phyloP scores from a whole-genome alignment of 179 eudicot genomes.

The Beta macrorhiza region DNA sequence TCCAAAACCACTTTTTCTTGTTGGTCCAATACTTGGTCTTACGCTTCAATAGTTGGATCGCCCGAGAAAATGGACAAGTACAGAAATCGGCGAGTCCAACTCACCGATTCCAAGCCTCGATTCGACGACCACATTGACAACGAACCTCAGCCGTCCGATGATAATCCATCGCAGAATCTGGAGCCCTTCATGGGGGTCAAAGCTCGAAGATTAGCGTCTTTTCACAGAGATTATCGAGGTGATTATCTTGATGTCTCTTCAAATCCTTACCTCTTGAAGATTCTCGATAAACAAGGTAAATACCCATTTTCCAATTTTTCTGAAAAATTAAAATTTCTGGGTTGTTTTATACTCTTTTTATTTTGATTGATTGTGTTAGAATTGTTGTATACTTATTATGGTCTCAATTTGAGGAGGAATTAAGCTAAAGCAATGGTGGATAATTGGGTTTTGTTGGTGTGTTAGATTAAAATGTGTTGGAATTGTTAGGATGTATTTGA shows the following conservation, averaged over 20 bases:
- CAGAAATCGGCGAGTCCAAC: conserved; percentile 24
- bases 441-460: too few species aligned
- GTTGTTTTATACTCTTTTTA: not conserved
- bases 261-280: conserved; percentile 57
- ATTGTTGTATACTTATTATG: too few species aligned
- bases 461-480: too few species aligned
- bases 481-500: not conserved
- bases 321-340: not conserved
- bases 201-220: conserved; percentile 58
- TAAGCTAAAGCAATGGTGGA: too few species aligned
- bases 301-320: not conserved
- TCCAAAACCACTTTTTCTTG: too few species aligned
- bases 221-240: conserved; percentile 51
- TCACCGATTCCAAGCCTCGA: conserved; percentile 16
- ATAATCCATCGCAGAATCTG: conserved; percentile 38
- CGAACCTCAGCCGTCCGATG: conserved; percentile 30
- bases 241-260: conserved; percentile 72
- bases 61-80: conserved; percentile 12
- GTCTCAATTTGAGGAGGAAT: too few species aligned
- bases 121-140: conserved; percentile 15
- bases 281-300: conserved; percentile 80
- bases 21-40: too few species aligned
- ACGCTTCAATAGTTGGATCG: not conserved
- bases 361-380: conserved; percentile 2
- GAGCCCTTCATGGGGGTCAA: conserved; percentile 75